Base-by-base conservation (phyloP, 163 green algal species). In the Prototheca wickerhamii region DNA sequence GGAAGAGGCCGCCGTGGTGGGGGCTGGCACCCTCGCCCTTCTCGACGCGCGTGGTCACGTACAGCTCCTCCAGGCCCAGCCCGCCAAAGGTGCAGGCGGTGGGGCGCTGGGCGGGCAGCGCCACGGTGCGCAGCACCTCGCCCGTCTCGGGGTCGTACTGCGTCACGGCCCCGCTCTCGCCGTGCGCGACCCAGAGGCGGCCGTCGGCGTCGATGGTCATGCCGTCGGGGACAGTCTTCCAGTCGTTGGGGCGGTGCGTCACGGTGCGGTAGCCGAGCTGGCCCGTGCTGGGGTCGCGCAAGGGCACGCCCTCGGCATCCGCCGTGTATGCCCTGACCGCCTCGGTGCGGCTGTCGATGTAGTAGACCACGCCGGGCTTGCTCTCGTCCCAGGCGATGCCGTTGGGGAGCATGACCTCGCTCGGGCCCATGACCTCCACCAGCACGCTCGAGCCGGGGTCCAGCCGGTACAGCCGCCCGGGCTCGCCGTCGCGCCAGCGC, bases 41-140 rank as follows among this genome's bases (percentile, higher is more conserved):
- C 53, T 84, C 76, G 29, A 78, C 67, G 7, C 77, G 73, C 6
- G 75, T 82, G 20, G 77, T 84, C 17, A 84, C 73, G 55, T 78
- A 84, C 34, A 84, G 62, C 8, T 67, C 49, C 40, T 74, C 62
- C 54, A 84, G 62, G 20, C 67, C 62, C 25, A 46, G 33, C 1
- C 77, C 74, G n/a, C 77, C 77, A 69, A 84, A 84, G 4, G 64
- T 77, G 58, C 74, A 82, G 21, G 77, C 68, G 26, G 75, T 82
- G 31, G 68, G 70, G 21, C 75, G 64, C 46, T 71, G 60, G 2
- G 77, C 74, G 7, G 77, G 77, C 67, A 84, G 58, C 23, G 50
- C 8, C 35, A 84, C 61, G 0, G 54, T 50, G 7, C 55, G 63
- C 61, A 82, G 40, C 42, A 74, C 64, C 37, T 70, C 35, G 10